Conservation (phyloP, 306 rosid genomes). For the Malus sieversii region DNA sequence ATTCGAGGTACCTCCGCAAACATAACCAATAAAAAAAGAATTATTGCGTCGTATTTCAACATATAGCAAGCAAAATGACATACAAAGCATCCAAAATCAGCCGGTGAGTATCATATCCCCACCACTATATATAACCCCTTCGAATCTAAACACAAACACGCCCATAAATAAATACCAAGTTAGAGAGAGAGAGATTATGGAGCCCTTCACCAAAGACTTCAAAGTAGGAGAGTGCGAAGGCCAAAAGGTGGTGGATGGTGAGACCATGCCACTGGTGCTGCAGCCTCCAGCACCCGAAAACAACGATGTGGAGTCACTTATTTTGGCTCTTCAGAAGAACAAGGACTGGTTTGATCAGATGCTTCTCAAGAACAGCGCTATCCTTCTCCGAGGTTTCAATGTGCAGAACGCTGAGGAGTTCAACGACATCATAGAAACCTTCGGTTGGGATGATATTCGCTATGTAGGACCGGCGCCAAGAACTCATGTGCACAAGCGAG, state of each 20-base stretch:
- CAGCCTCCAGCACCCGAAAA: conserved; percentile 36
- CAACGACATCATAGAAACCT: conserved; percentile 53
- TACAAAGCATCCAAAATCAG: neutral
- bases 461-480: conserved; percentile 86
- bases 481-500: conserved; percentile 60
- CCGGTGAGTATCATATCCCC: neutral
- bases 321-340: conserved; percentile 33
- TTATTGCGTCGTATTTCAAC: neutral
- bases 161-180: neutral
- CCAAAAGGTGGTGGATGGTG: conserved; percentile 66
- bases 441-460: conserved; percentile 67
- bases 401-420: conserved; percentile 53
- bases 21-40: neutral
- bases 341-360: conserved; percentile 70
- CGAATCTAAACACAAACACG: neutral
- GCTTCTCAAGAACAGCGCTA: conserved; percentile 62
- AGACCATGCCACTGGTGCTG: conserved; percentile 61
- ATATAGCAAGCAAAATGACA: neutral
- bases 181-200: conserved; percentile 32
- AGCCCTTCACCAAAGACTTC: conserved; percentile 45
- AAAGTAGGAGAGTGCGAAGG: conserved; percentile 69
- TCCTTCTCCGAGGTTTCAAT: conserved; percentile 60
- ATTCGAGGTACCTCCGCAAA: neutral
- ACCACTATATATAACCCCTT: neutral
- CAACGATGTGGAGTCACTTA: conserved; percentile 36